A percentile compares a stretch with the other conserved stretches of the same genome.
Conservation (phyloP, 1,284 basidiomycete species). For the Coriolopsis trogii region DNA sequence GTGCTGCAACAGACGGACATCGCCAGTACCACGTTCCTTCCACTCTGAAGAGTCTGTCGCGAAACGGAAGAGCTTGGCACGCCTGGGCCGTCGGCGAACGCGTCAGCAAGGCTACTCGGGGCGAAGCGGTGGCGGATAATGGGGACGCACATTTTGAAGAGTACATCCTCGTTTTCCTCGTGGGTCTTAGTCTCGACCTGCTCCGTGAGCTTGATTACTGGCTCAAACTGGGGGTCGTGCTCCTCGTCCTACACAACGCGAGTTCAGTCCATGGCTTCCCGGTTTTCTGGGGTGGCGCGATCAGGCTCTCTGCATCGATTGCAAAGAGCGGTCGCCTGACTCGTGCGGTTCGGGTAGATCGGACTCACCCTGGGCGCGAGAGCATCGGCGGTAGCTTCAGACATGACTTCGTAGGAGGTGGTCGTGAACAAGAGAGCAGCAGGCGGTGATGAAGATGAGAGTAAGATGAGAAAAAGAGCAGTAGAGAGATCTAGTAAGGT, state of each 20-base stretch:
- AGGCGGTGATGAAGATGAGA: conserved; percentile 30
- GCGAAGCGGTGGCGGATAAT: conserved; percentile 30
- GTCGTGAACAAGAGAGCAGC: conserved; percentile 24
- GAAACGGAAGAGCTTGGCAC: conserved; percentile 99
- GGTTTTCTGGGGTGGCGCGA: conserved; percentile 20
- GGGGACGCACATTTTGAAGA: conserved; percentile 92
- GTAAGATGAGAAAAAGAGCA: conserved; percentile 37
- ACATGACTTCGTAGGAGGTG: conserved; percentile 45
- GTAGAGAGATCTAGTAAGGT: conserved; percentile 20
- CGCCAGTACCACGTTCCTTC: conserved; percentile 97
- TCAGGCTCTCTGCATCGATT: conserved; percentile 32
- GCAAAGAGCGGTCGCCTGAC: conserved; percentile 21
- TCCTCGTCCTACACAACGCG: conserved; percentile 70
- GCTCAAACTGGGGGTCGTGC: conserved; percentile 92
- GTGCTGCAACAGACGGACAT: conserved; percentile 88
- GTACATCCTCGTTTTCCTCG: conserved; percentile 92
- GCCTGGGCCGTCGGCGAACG: conserved; percentile 54
- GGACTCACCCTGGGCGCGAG: conserved; percentile 69
- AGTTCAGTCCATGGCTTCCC: conserved; percentile 9
- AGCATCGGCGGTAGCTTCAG: conserved; percentile 55
- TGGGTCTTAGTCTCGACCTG: conserved; percentile 94
- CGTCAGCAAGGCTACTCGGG: conserved; percentile 6
- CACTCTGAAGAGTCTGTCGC: conserved; percentile 83
- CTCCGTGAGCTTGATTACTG: conserved; percentile 96
- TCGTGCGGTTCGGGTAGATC: conserved; percentile 1